Percentiles rank a stretch among this genome's conserved stretches.
phyloP scores from a whole-genome alignment of 805 yeast species.

The Candida patagonica region DNA sequence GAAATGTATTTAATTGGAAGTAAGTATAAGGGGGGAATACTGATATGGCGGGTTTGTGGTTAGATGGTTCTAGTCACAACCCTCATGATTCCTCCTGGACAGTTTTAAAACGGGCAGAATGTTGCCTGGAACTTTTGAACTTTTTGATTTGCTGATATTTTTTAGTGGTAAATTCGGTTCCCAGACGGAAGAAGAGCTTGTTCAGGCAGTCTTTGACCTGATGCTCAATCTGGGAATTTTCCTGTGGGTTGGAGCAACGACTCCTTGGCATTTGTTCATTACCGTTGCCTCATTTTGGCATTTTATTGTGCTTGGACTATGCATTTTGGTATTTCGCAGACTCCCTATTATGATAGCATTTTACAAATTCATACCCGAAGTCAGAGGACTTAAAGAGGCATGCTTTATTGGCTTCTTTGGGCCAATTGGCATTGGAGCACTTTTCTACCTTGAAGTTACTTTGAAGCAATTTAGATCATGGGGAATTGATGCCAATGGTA shows the following conservation, averaged over 20 bases:
- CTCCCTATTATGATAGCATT: constrained; percentile 33
- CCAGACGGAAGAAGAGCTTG: constrained; percentile 51
- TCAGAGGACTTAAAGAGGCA: constrained; percentile 58
- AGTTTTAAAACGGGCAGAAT: too few species aligned
- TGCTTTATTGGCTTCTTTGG: constrained; percentile 68
- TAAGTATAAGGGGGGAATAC: neutral
- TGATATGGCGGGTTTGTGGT: constrained; percentile 4
- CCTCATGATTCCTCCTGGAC: too few species aligned
- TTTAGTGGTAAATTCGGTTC: constrained; percentile 45
- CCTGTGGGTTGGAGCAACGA: constrained; percentile 59
- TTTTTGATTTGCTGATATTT: neutral
- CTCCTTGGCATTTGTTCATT: constrained; percentile 62
- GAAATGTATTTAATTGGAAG: constrained; percentile 66
- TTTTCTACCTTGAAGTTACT: constrained; percentile 45
- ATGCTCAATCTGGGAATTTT: constrained; percentile 57
- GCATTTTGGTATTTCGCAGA: constrained; percentile 27
- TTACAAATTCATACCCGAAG: constrained; percentile 51
- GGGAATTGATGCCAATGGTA: constrained; percentile 7
- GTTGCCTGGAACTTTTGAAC: too few species aligned
- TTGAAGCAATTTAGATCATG: constrained; percentile 28
- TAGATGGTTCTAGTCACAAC: too few species aligned
- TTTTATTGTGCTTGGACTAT: constrained; percentile 25
- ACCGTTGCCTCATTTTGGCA: constrained; percentile 27
- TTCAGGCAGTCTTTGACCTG: constrained; percentile 57
- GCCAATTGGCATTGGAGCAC: constrained; percentile 65